These are phyloP conservation scores for Eutrema heterophyllum DNA, from an alignment of 345 rosid genomes.

Conservation along the genomic window DNA sequence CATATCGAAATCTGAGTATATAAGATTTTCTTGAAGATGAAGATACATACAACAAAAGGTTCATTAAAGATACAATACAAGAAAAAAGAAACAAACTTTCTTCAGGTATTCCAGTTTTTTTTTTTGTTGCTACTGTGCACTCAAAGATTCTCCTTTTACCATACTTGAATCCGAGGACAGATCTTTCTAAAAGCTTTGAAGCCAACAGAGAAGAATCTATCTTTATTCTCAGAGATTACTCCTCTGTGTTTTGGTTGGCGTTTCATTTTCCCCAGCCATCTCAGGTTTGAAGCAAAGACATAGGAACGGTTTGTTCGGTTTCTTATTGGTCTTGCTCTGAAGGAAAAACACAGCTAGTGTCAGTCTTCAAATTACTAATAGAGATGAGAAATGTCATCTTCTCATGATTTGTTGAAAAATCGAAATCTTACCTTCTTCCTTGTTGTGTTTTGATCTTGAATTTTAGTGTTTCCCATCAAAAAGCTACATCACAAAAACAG, in stretches of 20 bases:
- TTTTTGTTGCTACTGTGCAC: slow-evolving; percentile 21
- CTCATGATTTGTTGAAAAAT: not conserved
- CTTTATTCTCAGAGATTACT: not conserved
- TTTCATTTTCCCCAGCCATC: slow-evolving; percentile 12
- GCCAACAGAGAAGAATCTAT: slow-evolving; percentile 12
- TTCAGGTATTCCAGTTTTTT: not conserved
- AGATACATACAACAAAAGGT: slow-evolving; percentile 19
- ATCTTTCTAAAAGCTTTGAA: slow-evolving; percentile 14
- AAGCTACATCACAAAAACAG: not conserved
- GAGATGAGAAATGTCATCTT: not conserved
- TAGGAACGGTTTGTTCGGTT: slow-evolving; percentile 1
- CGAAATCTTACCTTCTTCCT: slow-evolving; percentile 16
- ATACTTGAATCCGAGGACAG: slow-evolving; percentile 17
- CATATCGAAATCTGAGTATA: not conserved
- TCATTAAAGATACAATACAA: slow-evolving; percentile 16
- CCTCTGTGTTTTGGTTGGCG: not conserved
- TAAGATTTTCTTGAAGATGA: not conserved
- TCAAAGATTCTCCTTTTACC: slow-evolving; percentile 20
- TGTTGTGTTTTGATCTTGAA: slow-evolving; percentile 4
- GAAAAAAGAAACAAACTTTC: not conserved
- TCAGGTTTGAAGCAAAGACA: slow-evolving; percentile 27
- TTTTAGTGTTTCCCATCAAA: slow-evolving; percentile 15
- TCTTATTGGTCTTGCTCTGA: slow-evolving; percentile 19
- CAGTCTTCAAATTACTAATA: not conserved
- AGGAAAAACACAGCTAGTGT: not conserved